Base-by-base conservation (phyloP, 2,329 filamentous ascomycete genomes). In the Neocatenulostroma microsporum region DNA sequence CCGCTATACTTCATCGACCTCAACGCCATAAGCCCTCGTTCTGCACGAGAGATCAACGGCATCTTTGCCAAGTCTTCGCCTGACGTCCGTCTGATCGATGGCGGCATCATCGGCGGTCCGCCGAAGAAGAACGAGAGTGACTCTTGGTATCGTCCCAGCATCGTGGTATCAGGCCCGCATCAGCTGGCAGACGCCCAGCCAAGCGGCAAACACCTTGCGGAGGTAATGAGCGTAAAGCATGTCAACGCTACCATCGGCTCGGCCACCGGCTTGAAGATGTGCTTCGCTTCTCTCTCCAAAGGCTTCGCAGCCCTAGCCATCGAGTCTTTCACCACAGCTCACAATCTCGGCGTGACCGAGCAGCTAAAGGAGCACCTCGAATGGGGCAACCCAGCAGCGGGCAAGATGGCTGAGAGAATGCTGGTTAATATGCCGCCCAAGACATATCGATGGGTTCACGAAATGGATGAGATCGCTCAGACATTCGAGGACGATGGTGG, bases 381-480 rank as follows among this genome's bases (percentile, higher is more conserved):
- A 10, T 57, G 61, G 8, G 63, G 70, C 39, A 63, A 66, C 32
- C 76, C 80, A 0, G 74, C 69, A 9, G 39, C 45, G 4, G 39
- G 43, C n/a, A 39, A 41, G 29, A 40, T 41, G 5, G 46, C 56
- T 0, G 69, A 74, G 48, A 64, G 55, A 21, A 63, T 70, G 2
- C 62, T 84, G 7, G 63, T 72, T 3, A 63, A 58, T 11, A 82
- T 86, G 72, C 70, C 80, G 17, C 75, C 77, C 6, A 88, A 87
- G 62, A 82, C 83, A 13, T 86, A 86, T 56, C 67, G 83, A 9
- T 88, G 82, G 82, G 78, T 84, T 0, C 66, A 70, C 21, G 82
- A 87, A 65, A 86, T 88, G 82, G 71, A 78, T 48, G 77, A 87
- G 66, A 85, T 88, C 52, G 74, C 73, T 3, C 63, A 70, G 39